A percentile compares a stretch with the other conserved stretches of the same genome.
Conservation (phyloP, 2,329 filamentous ascomycete genomes). For the Fusarium protoensiforme region DNA sequence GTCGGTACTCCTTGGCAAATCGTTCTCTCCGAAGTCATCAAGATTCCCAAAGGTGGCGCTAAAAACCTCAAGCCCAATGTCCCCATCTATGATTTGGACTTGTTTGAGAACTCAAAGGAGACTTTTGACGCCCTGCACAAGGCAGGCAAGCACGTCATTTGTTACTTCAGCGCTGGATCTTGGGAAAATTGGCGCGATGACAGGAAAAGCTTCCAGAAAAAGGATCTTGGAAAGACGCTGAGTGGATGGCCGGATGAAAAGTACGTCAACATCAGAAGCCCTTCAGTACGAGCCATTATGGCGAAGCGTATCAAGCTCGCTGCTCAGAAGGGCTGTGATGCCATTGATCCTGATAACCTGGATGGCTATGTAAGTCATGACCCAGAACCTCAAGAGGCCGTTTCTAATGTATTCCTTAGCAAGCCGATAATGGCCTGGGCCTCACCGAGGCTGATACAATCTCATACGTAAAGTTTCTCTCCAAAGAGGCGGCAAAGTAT, state of each 20-base stretch:
- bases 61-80: slow-evolving; percentile 56
- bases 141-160: slow-evolving; percentile 71
- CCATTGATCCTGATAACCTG: slow-evolving; percentile 77
- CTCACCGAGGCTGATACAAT: slow-evolving; percentile 68
- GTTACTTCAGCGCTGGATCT: slow-evolving; percentile 80
- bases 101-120: slow-evolving; percentile 63
- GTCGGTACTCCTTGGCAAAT: slow-evolving; percentile 71
- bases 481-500: slow-evolving; percentile 61
- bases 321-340: slow-evolving; percentile 72
- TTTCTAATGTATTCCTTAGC: slow-evolving; percentile 37
- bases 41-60: slow-evolving; percentile 53
- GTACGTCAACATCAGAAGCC: slow-evolving; percentile 71
- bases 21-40: slow-evolving; percentile 59
- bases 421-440: slow-evolving; percentile 71
- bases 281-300: slow-evolving; percentile 74
- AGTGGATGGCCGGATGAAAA: slow-evolving; percentile 74
- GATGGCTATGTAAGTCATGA: slow-evolving; percentile 66
- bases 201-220: slow-evolving; percentile 60
- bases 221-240: slow-evolving; percentile 68
- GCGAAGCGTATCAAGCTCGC: slow-evolving; percentile 68
- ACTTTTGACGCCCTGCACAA: slow-evolving; percentile 67
- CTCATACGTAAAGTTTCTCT: slow-evolving; percentile 70
- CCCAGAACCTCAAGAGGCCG: not conserved
- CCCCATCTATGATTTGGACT: slow-evolving; percentile 59
- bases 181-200: slow-evolving; percentile 74